Evolutionary conservation across 2,329 filamentous ascomycete genomes (phyloP).

Genomic region (Daldinia sp.): DNA sequence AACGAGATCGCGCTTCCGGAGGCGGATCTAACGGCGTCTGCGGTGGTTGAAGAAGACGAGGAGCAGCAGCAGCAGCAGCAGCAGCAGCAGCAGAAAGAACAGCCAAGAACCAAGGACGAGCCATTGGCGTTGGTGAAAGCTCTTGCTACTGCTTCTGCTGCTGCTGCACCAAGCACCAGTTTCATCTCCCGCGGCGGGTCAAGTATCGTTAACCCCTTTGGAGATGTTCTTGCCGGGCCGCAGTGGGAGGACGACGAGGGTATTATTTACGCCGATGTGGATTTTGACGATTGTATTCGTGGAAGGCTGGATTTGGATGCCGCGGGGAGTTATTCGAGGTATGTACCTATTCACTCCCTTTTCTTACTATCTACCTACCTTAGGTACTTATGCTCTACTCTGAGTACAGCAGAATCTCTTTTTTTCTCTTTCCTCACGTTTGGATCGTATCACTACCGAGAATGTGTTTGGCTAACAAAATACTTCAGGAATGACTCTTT

Average conservation of each 20-base stretch:
- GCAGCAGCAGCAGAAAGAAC: too few relatives aligned
- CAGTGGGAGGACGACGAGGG: constrained; percentile 83
- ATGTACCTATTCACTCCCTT: constrained; percentile 53
- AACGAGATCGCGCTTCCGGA: constrained; percentile 64
- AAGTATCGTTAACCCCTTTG: constrained; percentile 82
- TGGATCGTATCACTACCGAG: too few relatives aligned
- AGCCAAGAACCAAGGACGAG: constrained; percentile 15
- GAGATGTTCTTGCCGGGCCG: constrained; percentile 82
- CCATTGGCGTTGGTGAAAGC: constrained; percentile 1
- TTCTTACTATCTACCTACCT: not conserved
- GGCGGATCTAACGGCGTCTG: constrained; percentile 23
- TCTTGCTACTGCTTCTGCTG: not conserved
- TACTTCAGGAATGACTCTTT: constrained; percentile 68
- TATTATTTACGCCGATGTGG: constrained; percentile 78
- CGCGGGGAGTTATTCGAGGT: constrained; percentile 86
- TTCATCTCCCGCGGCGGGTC: constrained; percentile 83
- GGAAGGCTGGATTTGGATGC: constrained; percentile 87
- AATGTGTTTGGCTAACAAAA: constrained; percentile 21
- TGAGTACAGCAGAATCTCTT: too few relatives aligned
- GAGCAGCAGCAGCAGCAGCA: not conserved
- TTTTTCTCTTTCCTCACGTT: too few relatives aligned
- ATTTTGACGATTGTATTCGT: constrained; percentile 88
- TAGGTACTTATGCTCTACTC: too few relatives aligned
- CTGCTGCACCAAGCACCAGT: constrained; percentile 7
- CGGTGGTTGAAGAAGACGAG: constrained; percentile 43